Base-by-base conservation (phyloP, 371 early-diverging fungal species). In the Thermomucor indicae-seudaticae region DNA sequence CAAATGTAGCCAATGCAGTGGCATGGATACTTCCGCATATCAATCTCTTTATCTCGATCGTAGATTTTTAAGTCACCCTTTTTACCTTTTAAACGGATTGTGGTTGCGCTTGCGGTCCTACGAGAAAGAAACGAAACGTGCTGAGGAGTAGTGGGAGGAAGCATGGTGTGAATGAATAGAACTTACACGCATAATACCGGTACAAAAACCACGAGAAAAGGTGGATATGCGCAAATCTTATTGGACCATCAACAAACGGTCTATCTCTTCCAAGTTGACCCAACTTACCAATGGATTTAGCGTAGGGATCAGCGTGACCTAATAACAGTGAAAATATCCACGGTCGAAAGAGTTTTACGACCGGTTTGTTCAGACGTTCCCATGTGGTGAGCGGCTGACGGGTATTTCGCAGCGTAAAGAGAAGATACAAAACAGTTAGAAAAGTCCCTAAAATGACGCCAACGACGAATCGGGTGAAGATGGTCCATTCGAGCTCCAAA, bases 1-100 rank as follows among this genome's bases (percentile, higher is more conserved):
- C 79, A 67, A 82, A 79, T n/a, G 80, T 80, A 32, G 76, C 67
- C 23, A 82, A 55, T 14, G 83, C 83, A 6, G 78, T 76, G 14
- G 78, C 71, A 57, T 79, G 79, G 14, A 79, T 75, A 42, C 81
- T 75, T 43, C 20, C 34, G 28, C 28, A 30, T 19, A 45, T 14
- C 8, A 45, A 27, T 6, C 24, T 11, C 10, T 16, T 10, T 27
- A 11, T 4, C 30, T 30, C 19, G 23, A 34, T 35, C 28, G 11
- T n/a, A 34, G 3, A 34, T 24, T 2, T 25, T 35, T 37, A 6
- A 20, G 25, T 30, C 51, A 65, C 65, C 62, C 42, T 47, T 55
- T 51, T 16, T 37, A 54, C 56, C 58, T 62, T 54, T 48, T 50
- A 37, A 52, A 61, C 5, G 55, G 57, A 20, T 62, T 57, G n/a